Evolutionary conservation across 2,329 filamentous ascomycete genomes (phyloP).

Genomic region (Cytospora piceicola): DNA sequence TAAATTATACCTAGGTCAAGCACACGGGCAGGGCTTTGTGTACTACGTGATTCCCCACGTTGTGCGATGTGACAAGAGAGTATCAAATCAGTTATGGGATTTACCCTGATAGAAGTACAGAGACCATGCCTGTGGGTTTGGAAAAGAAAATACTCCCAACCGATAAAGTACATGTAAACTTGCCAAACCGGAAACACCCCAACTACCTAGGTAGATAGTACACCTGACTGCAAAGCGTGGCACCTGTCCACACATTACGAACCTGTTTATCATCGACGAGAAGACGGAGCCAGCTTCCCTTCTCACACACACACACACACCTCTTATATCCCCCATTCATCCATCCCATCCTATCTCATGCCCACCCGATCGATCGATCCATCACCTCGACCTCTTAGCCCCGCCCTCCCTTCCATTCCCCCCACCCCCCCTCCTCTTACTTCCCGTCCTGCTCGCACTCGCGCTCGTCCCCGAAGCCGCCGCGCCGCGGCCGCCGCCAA

Average conservation of each 20-base stretch:
- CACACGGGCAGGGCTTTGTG: not conserved
- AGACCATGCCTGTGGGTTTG: no score
- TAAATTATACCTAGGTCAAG: not conserved
- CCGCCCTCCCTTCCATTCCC: conserved; percentile 26
- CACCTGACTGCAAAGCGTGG: not conserved
- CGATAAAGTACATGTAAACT: no score
- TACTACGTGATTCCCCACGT: not conserved
- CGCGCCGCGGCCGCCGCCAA: not conserved
- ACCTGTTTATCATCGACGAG: not conserved
- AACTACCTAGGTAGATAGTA: no score
- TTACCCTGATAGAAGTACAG: no score
- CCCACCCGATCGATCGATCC: no score
- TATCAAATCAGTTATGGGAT: no score
- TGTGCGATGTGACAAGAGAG: not conserved
- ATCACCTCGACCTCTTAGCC: conserved; percentile 27
- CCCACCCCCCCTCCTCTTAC: conserved; percentile 22
- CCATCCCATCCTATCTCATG: not conserved
- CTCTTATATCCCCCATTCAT: not conserved
- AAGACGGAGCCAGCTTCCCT: not conserved
- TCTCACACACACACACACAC: no score
- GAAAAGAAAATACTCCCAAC: no score
- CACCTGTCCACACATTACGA: not conserved
- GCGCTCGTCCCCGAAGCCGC: not conserved
- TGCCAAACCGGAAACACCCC: no score
- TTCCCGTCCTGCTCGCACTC: conserved; percentile 10